Conservation (phyloP, 495 filamentous ascomycete genomes). For the Arthonia radiata region DNA sequence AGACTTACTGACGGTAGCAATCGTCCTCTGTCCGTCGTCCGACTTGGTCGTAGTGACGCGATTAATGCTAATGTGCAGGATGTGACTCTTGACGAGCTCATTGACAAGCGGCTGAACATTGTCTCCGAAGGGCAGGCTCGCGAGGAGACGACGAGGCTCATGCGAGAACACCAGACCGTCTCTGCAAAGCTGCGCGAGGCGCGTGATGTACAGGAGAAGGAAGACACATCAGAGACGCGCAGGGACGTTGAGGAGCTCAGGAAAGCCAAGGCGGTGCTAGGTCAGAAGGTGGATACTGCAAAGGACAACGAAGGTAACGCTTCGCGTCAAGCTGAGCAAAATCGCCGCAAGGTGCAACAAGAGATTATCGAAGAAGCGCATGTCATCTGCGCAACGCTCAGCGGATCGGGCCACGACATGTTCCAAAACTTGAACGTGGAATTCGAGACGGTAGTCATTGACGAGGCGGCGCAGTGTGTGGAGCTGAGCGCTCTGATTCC, state of each 20-base stretch:
- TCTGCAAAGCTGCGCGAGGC: constrained; percentile 43
- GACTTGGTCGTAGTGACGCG: constrained; percentile 78
- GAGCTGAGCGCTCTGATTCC: constrained; percentile 92
- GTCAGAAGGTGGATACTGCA: constrained; percentile 56
- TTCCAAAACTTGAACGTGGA: constrained; percentile 84
- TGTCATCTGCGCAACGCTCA: constrained; percentile 85
- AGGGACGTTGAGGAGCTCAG: constrained; percentile 50
- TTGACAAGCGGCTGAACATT: constrained; percentile 41
- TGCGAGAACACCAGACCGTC: constrained; percentile 54
- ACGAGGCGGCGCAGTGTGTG: constrained; percentile 94
- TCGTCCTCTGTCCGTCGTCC: constrained; percentile 58
- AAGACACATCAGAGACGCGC: constrained; percentile 34
- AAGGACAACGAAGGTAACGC: constrained; percentile 59
- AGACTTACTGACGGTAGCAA: constrained; percentile 46
- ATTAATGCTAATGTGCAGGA: constrained; percentile 77
- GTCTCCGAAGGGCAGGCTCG: constrained; percentile 13
- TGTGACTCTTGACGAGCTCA: constrained; percentile 81
- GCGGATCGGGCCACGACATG: constrained; percentile 91
- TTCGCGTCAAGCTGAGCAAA: constrained; percentile 60
- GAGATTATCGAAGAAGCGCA: constrained; percentile 72
- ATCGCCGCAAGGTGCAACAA: constrained; percentile 62
- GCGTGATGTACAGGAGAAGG: constrained; percentile 35
- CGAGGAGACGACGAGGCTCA: constrained; percentile 47
- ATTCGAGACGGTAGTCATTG: constrained; percentile 95
- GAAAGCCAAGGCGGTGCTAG: constrained; percentile 51